Base-by-base conservation (phyloP, 805 yeast species). In the Sugiyamaella americana region DNA sequence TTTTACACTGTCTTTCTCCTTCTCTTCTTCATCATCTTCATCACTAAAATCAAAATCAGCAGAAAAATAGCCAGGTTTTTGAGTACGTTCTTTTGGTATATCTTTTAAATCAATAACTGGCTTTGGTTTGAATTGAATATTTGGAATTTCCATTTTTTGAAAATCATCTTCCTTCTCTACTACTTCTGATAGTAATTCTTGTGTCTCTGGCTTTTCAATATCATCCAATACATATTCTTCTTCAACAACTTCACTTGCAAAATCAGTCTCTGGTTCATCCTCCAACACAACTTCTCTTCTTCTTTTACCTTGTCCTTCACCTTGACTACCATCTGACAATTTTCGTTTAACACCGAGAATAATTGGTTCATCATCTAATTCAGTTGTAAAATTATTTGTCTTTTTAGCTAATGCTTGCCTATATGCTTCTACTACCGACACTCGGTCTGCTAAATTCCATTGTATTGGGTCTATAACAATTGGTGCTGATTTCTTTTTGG, bases 11-110 rank as follows among this genome's bases (percentile, higher is more conserved):
- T 26, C 32, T 8, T 13, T 26, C 8, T 26, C 32, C 13, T 26
- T 26, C 8, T 26, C 13, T 8, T 38, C 44, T 5, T 35, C 44
- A 18, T 55, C 56, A 8, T 56, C 61, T n/a, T 53, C 56, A 17
- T 56, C 59, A 32, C 58, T 49, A 43, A 59, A 55, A n/a, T 61
- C 66, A 37, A 65, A 61, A 22, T 58, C 58, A 1, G 66, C 69
- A 2, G 64, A 52, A 34, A 61, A 59, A 41, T 52, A 62, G 1
- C 70, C 70, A 1, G 66, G 67, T 4, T 57, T 51, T n/a, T 51
- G 47, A 19, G 48, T 49, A 17, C 67, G 51, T 2, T 57, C 59
- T 17, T 43, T 39, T 2, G 63, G 51, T 16, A 61, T 43, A 21
- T 58, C 60, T 13, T 52, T 34, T 4, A 60, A 26, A 21, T 58